These are phyloP conservation scores for Sungouiozyma intestinalis DNA, from an alignment of 805 yeast genomes.

Conservation along the genomic window DNA sequence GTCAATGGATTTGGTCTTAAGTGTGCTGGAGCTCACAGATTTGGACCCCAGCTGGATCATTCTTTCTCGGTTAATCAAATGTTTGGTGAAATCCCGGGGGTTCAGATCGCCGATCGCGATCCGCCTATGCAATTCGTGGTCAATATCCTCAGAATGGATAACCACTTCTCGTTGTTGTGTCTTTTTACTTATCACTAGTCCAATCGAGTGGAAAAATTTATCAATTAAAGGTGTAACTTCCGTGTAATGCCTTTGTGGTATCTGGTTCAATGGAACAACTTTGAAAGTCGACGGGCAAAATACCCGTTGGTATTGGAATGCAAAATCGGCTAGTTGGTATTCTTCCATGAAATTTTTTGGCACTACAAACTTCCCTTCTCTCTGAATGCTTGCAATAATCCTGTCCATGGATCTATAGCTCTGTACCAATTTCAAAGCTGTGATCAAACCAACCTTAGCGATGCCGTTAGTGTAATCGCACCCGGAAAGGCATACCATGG, in stretches of 20 bases:
- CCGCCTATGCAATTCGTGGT: conserved; percentile 38
- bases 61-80: conserved; percentile 24
- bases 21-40: conserved; percentile 7
- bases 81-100: conserved; percentile 40
- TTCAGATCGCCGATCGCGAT: conserved; percentile 59
- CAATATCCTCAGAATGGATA: conserved; percentile 27
- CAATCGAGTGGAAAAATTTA: conserved; percentile 29
- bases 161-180: conserved; percentile 13
- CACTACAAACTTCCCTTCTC: conserved; percentile 48
- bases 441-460: conserved; percentile 67
- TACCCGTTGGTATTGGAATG: conserved; percentile 80
- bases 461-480: conserved; percentile 93
- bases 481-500: conserved; percentile 84
- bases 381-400: conserved; percentile 43
- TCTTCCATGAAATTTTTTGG: conserved; percentile 53
- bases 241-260: conserved; percentile 27
- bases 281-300: conserved; percentile 48
- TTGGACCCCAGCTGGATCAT: conserved; percentile 19
- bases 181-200: conserved; percentile 22
- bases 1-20: neutral
- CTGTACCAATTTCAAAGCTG: conserved; percentile 54
- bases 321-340: conserved; percentile 55
- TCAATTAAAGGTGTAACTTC: conserved; percentile 6
- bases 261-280: conserved; percentile 49
- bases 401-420: conserved; percentile 42